phyloP scores from a whole-genome alignment of 1,284 basidiomycete species.

The Fomes fomentarius region DNA sequence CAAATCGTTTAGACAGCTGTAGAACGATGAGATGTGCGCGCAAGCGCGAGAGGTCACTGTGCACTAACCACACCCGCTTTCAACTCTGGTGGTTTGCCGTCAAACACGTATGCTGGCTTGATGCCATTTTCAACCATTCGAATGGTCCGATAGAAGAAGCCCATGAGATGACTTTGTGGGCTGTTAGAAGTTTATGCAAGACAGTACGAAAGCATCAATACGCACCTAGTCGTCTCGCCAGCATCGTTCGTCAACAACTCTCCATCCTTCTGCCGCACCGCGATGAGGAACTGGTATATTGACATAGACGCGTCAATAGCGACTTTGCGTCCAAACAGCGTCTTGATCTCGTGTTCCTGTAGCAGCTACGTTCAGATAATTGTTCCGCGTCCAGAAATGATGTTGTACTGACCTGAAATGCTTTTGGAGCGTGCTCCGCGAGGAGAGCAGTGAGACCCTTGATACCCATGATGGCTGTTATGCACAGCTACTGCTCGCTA shows the following conservation, averaged over 20 bases:
- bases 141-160: constrained; percentile 97
- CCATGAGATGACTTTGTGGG: constrained; percentile 87
- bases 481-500: neutral
- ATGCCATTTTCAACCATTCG: constrained; percentile 99
- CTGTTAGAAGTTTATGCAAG: neutral
- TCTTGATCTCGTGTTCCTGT: constrained; percentile 93
- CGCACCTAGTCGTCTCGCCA: constrained; percentile 89
- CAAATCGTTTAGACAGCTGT: constrained; percentile 92
- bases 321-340: constrained; percentile 96
- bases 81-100: constrained; percentile 97
- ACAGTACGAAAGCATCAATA: neutral
- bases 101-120: constrained; percentile 98
- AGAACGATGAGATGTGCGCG: neutral
- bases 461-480: constrained; percentile 71
- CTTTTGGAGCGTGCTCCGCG: constrained; percentile 85
- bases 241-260: constrained; percentile 96
- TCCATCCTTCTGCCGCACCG: constrained; percentile 94
- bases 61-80: constrained; percentile 92
- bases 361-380: too few relatives aligned
- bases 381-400: too few relatives aligned
- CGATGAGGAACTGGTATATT: constrained; percentile 96
- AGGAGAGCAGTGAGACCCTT: constrained; percentile 93
- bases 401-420: constrained; percentile 62
- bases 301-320: constrained; percentile 99
- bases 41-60: neutral